Evolutionary conservation across 345 rosid genomes (phyloP), one percentile per base, ranked within the genome.

Genomic region (Rhizophora mangle): DNA sequence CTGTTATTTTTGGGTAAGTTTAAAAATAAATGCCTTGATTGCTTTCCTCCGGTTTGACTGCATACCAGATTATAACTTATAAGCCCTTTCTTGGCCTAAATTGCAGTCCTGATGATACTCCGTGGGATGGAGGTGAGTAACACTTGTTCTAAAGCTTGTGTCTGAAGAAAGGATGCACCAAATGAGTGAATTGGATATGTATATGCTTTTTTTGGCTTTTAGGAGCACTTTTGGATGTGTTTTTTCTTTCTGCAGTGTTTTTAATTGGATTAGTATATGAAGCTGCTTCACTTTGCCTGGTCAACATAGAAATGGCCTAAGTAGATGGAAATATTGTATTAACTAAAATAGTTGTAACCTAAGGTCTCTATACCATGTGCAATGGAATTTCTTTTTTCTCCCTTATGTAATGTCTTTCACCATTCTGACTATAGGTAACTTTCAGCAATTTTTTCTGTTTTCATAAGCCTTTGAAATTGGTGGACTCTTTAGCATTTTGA

Each of bases 51-150:
- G 9, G 6, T 67, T 39, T 64, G 32, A 64, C 15, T 18, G 24
- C 59, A 6, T 71, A 34, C 53, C 76, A 74, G 19, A 43, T 10
- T 36, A 55, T 56, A 56, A 56, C 68, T 70, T 69, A 63, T 76
- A 70, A 64, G 61, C 55, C 29, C 55, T 67, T 69, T 75, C n/a
- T 70, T 78, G 66, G 52, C 69, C 69, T 75, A 53, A 62, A 37
- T 86, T 79, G 81, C 84, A 85, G 92, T 53, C 96, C 90, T 72
- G 92, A 88, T 64, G 92, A 85, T 76, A 83, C 89, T 36, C 89
- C 92, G 0, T 90, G 94, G 92, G 94, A 90, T 73, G 94, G 94
- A 83, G 96, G 90, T 90, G 69, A 78, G 84, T 68, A 54, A 69
- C 68, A 20, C 60, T 32, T 68, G 24, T 27, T 61, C 21, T 52